Evolutionary conservation across 2,329 filamentous ascomycete genomes (phyloP).

Genomic region (Penicillium sp.): DNA sequence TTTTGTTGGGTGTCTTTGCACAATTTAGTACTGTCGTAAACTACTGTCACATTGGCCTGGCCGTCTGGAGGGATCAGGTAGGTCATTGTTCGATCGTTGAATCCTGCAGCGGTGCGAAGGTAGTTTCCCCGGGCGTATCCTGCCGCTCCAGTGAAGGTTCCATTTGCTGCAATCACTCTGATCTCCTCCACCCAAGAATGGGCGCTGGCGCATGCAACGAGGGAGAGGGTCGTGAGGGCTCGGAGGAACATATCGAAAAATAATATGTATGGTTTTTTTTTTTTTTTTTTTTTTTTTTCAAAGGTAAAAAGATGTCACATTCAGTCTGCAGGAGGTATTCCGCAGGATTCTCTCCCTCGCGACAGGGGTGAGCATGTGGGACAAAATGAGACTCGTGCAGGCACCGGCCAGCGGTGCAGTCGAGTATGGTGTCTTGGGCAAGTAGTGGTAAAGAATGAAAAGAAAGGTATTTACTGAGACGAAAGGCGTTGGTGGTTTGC

Average conservation of each 20-base stretch:
- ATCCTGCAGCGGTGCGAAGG: constrained; percentile 57
- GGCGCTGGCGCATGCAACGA: constrained; percentile 39
- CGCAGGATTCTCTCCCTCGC: no score
- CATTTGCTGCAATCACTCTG: constrained; percentile 69
- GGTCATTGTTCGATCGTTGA: constrained; percentile 60
- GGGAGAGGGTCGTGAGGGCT: constrained; percentile 28
- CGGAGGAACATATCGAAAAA: constrained; percentile 9
- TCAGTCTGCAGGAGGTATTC: not conserved
- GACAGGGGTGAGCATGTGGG: no score
- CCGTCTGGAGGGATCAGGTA: constrained; percentile 63
- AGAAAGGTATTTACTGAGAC: not conserved
- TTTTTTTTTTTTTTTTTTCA: not conserved
- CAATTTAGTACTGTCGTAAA: constrained; percentile 57
- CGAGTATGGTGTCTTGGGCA: not conserved
- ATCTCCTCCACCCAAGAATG: constrained; percentile 86
- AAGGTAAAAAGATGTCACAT: not conserved
- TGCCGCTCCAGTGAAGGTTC: constrained; percentile 67
- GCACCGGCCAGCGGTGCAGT: constrained; percentile 11
- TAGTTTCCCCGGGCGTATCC: constrained; percentile 77
- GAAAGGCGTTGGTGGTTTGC: not conserved
- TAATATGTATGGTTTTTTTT: not conserved
- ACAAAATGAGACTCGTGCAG: not conserved
- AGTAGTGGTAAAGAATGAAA: not conserved
- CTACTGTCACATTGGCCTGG: constrained; percentile 49
- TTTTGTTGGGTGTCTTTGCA: constrained; percentile 66